Evolutionary conservation across 106 monocot genomes (phyloP).

Genomic region (Amphibolis antarctica): DNA sequence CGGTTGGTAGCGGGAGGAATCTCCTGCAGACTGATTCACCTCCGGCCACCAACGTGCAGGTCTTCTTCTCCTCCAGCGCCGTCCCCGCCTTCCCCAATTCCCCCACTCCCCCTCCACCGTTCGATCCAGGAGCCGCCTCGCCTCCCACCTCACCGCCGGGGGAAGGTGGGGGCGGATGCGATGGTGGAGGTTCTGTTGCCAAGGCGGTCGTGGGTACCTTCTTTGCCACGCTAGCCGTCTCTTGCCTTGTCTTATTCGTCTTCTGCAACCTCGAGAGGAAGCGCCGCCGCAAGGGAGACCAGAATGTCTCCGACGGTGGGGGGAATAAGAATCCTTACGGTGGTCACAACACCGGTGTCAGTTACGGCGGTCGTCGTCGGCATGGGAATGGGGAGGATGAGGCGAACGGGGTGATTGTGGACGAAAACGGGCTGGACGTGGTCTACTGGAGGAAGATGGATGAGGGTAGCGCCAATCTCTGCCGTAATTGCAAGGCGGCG

Average conservation of each 20-base stretch:
- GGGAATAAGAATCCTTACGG: neutral
- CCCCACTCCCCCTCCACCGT: neutral
- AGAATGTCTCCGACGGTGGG: neutral
- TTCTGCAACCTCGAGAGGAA: conserved; percentile 29
- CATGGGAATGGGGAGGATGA: neutral
- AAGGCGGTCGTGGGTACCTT: conserved; percentile 59
- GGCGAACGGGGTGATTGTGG: conserved; percentile 28
- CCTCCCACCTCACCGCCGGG: neutral
- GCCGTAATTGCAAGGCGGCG: conserved; percentile 29
- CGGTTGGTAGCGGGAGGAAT: neutral
- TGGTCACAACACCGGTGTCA: neutral
- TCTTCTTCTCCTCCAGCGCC: conserved; percentile 11
- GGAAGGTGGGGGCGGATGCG: neutral
- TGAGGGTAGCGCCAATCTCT: conserved; percentile 8
- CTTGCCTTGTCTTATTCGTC: conserved; percentile 45
- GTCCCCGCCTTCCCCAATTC: conserved; percentile 13
- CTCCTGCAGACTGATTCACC: neutral
- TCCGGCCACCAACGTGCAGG: conserved; percentile 6
- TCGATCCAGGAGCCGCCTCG: neutral
- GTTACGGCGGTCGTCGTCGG: neutral
- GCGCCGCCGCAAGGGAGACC: conserved; percentile 6
- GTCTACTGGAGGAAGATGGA: conserved; percentile 52
- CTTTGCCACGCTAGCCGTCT: conserved; percentile 46
- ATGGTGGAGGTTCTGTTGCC: neutral
- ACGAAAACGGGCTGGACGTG: conserved; percentile 68